These are phyloP conservation scores for Hemileia vastatrix DNA, from an alignment of 1,284 basidiomycete genomes.

Conservation along the genomic window DNA sequence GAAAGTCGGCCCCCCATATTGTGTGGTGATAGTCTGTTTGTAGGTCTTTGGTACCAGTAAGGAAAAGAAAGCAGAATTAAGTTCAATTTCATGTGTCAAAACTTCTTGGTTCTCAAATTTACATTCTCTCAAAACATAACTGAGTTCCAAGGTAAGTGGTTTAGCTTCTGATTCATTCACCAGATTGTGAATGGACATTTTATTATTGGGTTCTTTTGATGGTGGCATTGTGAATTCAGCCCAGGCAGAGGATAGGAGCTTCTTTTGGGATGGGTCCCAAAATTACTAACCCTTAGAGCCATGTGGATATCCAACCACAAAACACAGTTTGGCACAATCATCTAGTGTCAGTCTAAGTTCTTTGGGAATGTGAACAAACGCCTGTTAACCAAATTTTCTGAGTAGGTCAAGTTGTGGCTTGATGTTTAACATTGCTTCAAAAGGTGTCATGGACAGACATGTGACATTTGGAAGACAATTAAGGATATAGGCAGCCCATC, in stretches of 20 bases:
- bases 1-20: no score
- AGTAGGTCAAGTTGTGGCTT: not conserved
- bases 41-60: not conserved
- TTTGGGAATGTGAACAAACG: not conserved
- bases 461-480: slow-evolving; percentile 4
- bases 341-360: slow-evolving; percentile 4
- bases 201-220: no score
- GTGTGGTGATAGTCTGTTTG: not conserved
- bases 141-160: no score
- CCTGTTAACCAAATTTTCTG: not conserved
- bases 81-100: no score
- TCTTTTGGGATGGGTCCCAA: not conserved
- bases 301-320: not conserved
- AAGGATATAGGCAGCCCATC: not conserved
- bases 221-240: no score
- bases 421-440: not conserved
- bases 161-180: no score
- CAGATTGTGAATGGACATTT: no score
- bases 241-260: no score
- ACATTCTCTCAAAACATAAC: no score
- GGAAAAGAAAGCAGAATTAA: no score
- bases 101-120: no score
- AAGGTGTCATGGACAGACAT: not conserved
- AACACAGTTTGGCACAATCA: not conserved
- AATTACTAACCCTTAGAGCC: slow-evolving; percentile 1